Evolutionary conservation across 495 filamentous ascomycete genomes (phyloP).

Genomic region (Hypoxylon crocopeplum): DNA sequence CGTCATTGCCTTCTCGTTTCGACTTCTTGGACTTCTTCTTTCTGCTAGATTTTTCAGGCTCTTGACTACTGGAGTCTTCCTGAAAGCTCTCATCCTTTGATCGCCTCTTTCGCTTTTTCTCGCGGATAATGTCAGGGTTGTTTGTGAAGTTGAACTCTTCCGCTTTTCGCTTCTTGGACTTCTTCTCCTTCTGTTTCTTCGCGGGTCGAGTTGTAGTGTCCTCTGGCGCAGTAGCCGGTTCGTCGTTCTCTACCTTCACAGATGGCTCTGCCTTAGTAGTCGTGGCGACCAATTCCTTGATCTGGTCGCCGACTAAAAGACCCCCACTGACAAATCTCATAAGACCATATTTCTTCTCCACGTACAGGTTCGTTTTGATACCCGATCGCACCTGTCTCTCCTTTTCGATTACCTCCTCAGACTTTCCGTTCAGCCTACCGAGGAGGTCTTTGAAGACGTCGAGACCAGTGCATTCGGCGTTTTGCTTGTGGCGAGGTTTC

Average conservation of each 20-base stretch:
- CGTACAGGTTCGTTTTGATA: constrained; percentile 69
- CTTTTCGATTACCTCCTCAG: constrained; percentile 67
- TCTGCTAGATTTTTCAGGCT: constrained; percentile 40
- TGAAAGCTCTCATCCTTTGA: constrained; percentile 36
- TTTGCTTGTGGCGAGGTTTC: constrained; percentile 62
- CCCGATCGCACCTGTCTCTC: constrained; percentile 68
- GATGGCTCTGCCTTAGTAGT: constrained; percentile 14
- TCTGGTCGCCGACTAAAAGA: constrained; percentile 71
- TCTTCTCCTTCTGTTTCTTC: constrained; percentile 41
- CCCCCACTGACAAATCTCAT: constrained; percentile 85
- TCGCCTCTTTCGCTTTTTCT: constrained; percentile 51
- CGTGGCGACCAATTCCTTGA: constrained; percentile 42
- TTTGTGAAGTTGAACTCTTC: constrained; percentile 41
- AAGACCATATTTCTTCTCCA: constrained; percentile 71
- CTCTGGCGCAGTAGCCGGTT: constrained; percentile 8
- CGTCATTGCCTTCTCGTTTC: constrained; percentile 46
- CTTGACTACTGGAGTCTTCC: constrained; percentile 9
- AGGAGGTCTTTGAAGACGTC: constrained; percentile 83
- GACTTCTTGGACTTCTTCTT: constrained; percentile 44
- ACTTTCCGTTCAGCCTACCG: constrained; percentile 88
- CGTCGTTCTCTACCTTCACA: constrained; percentile 9
- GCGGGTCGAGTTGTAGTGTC: background rate
- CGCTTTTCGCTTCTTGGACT: constrained; percentile 53
- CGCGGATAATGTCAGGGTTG: constrained; percentile 23
- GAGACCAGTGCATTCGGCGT: constrained; percentile 79